Percentiles rank a stretch among this genome's conserved stretches.
These are phyloP conservation scores for Pachyrhizus erosus DNA, from an alignment of 306 rosid genomes.

Conservation along the genomic window DNA sequence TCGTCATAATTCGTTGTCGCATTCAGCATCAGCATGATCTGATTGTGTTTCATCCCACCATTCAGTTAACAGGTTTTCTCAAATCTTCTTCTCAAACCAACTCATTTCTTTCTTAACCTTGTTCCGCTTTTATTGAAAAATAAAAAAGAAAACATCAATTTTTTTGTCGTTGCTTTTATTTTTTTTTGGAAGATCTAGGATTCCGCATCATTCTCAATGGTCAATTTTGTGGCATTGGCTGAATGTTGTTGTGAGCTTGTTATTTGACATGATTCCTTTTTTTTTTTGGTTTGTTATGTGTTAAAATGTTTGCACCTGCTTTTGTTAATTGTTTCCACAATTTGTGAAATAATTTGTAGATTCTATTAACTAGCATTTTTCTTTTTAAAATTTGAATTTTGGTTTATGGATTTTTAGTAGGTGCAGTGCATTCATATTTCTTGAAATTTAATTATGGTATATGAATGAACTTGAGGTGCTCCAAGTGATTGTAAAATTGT, in stretches of 20 bases:
- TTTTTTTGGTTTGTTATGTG: neutral
- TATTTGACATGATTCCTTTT: neutral
- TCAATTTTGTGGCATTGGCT: neutral
- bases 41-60: neutral
- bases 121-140: neutral
- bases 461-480: neutral
- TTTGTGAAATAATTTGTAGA: neutral
- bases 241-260: neutral
- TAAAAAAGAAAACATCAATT: neutral
- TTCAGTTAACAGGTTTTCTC: neutral
- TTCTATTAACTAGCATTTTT: neutral
- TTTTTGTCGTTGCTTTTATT: neutral
- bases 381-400: neutral
- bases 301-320: neutral
- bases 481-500: neutral
- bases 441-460: neutral
- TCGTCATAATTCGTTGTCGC: neutral
- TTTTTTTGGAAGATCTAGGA: conserved; percentile 30
- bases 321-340: neutral
- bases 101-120: neutral
- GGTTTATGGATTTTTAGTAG: neutral
- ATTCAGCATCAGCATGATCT: neutral
- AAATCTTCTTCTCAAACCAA: neutral
- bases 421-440: neutral
- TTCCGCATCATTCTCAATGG: neutral